These are phyloP conservation scores for Candida germanica DNA, from an alignment of 805 yeast genomes.

Conservation along the genomic window DNA sequence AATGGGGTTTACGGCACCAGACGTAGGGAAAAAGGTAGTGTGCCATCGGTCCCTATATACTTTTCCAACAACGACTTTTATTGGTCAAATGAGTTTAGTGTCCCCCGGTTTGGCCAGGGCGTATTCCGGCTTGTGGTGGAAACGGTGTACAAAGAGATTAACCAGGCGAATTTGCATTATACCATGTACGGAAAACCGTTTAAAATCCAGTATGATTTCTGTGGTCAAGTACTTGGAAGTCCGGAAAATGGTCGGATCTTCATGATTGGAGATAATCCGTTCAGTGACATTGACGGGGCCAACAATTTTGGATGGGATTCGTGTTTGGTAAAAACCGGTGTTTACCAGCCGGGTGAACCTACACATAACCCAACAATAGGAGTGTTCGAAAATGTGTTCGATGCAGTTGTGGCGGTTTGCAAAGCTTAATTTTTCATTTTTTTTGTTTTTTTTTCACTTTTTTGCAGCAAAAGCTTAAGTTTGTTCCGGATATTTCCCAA, in stretches of 20 bases:
- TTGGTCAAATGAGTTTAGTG: constrained; percentile 80
- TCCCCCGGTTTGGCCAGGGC: constrained; percentile 90
- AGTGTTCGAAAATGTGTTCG: constrained; percentile 46
- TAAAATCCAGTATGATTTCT: constrained; percentile 75
- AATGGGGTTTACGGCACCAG: constrained; percentile 64
- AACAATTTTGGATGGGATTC: constrained; percentile 86
- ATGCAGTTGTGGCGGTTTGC: constrained; percentile 31
- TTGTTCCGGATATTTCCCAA: too few relatives aligned
- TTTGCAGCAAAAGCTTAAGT: too few relatives aligned
- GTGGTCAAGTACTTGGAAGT: constrained; percentile 55
- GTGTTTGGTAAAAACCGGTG: constrained; percentile 84
- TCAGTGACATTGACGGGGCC: constrained; percentile 88
- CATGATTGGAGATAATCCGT: constrained; percentile 98
- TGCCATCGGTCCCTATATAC: constrained; percentile 66
- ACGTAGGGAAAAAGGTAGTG: constrained; percentile 25
- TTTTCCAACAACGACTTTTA: constrained; percentile 81
- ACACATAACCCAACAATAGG: constrained; percentile 49
- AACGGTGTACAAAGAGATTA: constrained; percentile 52
- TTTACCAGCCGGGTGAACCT: constrained; percentile 53
- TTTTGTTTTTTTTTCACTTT: too few relatives aligned
- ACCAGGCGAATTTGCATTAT: constrained; percentile 47
- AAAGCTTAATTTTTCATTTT: too few relatives aligned
- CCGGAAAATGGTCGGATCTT: constrained; percentile 57
- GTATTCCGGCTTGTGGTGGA: constrained; percentile 69
- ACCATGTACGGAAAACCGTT: constrained; percentile 81